Conservation (phyloP, 306 rosid genomes). For the Vigna nakashimae region DNA sequence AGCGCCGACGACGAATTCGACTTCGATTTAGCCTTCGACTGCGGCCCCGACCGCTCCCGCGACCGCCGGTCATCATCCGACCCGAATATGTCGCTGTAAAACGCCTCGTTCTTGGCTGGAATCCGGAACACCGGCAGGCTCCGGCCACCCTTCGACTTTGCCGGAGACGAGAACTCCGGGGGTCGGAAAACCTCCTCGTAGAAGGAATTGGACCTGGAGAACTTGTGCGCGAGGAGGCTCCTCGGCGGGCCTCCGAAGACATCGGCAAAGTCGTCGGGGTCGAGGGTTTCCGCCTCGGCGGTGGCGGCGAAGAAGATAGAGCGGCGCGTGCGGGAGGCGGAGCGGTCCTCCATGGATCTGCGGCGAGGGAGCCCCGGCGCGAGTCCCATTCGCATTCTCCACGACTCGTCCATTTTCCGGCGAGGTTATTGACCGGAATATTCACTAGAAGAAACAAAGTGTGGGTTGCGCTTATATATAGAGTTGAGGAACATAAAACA, state of each 20-base stretch:
- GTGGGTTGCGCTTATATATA: slow-evolving; percentile 44
- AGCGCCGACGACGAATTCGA: slow-evolving; percentile 82
- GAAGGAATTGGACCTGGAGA: slow-evolving; percentile 62
- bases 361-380: slow-evolving; percentile 64
- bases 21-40: slow-evolving; percentile 65
- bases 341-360: slow-evolving; percentile 61
- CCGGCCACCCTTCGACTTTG: slow-evolving; percentile 47
- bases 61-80: slow-evolving; percentile 77
- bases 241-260: slow-evolving; percentile 92
- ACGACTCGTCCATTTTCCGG: slow-evolving; percentile 73
- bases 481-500: slow-evolving; percentile 27
- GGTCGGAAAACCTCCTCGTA: slow-evolving; percentile 74
- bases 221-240: slow-evolving; percentile 59
- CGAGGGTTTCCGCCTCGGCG: slow-evolving; percentile 40
- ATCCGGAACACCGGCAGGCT: slow-evolving; percentile 71
- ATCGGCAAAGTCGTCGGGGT: slow-evolving; percentile 73
- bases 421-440: slow-evolving; percentile 29
- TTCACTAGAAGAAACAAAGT: slow-evolving; percentile 36
- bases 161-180: slow-evolving; percentile 42
- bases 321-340: slow-evolving; percentile 41
- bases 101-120: slow-evolving; percentile 62
- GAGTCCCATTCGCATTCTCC: slow-evolving; percentile 80
- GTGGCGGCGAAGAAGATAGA: slow-evolving; percentile 47
- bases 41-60: slow-evolving; percentile 70
- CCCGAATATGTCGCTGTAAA: slow-evolving; percentile 73